These are phyloP conservation scores for Coemansia sp. DNA, from an alignment of 192 early-diverging fungal genomes.

Conservation along the genomic window DNA sequence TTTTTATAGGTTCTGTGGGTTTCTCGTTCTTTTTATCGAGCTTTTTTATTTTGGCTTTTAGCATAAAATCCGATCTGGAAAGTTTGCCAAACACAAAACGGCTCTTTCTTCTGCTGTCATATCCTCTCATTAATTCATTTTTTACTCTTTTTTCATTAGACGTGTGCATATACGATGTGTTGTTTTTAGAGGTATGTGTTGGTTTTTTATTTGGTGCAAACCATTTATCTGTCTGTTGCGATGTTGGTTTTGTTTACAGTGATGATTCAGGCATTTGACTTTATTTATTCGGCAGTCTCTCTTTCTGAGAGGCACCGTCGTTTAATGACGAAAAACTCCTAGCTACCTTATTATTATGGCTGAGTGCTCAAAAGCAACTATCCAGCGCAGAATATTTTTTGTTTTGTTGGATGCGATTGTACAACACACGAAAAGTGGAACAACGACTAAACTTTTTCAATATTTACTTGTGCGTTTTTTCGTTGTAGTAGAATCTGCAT, in stretches of 20 bases:
- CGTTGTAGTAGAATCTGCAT: too few relatives aligned
- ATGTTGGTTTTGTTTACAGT: slow-evolving; percentile 8
- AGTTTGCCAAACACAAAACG: too few relatives aligned
- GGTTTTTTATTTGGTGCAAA: not conserved
- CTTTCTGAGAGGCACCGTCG: slow-evolving; percentile 18
- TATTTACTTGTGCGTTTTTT: too few relatives aligned
- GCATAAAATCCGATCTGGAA: too few relatives aligned
- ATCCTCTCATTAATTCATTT: too few relatives aligned
- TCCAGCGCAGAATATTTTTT: not conserved
- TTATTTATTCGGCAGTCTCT: slow-evolving; percentile 25
- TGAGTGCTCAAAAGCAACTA: slow-evolving; percentile 18
- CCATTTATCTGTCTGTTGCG: not conserved
- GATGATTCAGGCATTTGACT: slow-evolving; percentile 54
- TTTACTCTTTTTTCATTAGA: too few relatives aligned
- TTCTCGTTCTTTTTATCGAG: too few relatives aligned
- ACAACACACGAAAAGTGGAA: too few relatives aligned
- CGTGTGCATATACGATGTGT: not conserved
- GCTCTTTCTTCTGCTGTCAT: not conserved
- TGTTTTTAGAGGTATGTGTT: not conserved
- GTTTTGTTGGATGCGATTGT: not conserved
- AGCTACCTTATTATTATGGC: slow-evolving; percentile 39
- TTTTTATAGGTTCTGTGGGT: too few relatives aligned
- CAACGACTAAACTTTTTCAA: too few relatives aligned
- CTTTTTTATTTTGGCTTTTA: too few relatives aligned
- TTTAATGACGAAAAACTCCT: slow-evolving; percentile 47